Conservation (phyloP, 1,284 basidiomycete species). For the Butyriboletus appendiculatus region DNA sequence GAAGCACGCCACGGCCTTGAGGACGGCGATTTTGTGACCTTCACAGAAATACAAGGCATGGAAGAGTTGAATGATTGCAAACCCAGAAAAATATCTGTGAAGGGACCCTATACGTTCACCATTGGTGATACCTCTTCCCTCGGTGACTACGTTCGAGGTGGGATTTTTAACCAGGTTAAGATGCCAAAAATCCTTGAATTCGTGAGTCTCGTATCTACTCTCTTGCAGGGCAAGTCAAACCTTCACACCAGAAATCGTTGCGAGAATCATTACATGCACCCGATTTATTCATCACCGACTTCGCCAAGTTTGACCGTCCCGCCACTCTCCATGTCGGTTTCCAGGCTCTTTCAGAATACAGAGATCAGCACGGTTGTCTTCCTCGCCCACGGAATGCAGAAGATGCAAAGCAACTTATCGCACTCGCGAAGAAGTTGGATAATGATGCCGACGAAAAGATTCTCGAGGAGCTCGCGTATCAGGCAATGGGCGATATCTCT, state of each 20-base stretch:
- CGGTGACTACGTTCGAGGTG: constrained; percentile 84
- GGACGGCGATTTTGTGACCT: constrained; percentile 98
- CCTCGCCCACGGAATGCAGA: constrained; percentile 85
- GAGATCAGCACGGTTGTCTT: constrained; percentile 64
- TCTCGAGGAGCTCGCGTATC: constrained; percentile 86
- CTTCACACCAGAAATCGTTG: constrained; percentile 78
- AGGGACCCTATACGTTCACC: constrained; percentile 95
- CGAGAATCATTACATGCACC: constrained; percentile 84
- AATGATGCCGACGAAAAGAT: constrained; percentile 80
- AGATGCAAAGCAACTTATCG: constrained; percentile 77
- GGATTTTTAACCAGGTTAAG: constrained; percentile 98
- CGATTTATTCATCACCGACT: constrained; percentile 95
- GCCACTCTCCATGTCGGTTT: constrained; percentile 91
- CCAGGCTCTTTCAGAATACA: constrained; percentile 90
- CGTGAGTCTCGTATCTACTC: constrained; percentile 50
- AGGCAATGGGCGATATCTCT: constrained; percentile 91
- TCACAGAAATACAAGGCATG: constrained; percentile 98
- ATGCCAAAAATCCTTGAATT: constrained; percentile 97
- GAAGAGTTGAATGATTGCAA: constrained; percentile 87
- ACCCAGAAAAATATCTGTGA: constrained; percentile 90
- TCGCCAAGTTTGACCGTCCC: constrained; percentile 96
- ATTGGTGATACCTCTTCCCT: constrained; percentile 88
- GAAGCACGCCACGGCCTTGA: constrained; percentile 97
- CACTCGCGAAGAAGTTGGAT: constrained; percentile 79
- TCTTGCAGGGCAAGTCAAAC: constrained; percentile 2